phyloP scores from a whole-genome alignment of 148 eudicot species.

The Silene uniflora region DNA sequence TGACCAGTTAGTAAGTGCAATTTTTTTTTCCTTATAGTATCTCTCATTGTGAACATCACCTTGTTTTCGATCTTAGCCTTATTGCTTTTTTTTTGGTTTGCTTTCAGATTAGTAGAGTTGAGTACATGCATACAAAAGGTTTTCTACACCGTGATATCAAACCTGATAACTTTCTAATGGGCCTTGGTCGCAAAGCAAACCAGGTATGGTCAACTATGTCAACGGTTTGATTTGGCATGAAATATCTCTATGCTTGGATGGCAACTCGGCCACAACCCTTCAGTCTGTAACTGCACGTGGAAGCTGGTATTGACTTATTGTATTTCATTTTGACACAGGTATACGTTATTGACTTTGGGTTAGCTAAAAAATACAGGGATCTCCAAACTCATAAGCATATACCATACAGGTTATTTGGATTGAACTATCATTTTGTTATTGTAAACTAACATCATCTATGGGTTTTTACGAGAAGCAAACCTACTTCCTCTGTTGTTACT shows the following conservation, averaged over 20 bases:
- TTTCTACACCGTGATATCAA: constrained; percentile 95
- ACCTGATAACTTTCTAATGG: constrained; percentile 89
- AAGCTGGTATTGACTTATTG: neutral
- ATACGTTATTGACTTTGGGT: constrained; percentile 80
- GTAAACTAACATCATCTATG: neutral
- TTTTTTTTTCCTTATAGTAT: too few relatives aligned
- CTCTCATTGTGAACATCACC: neutral
- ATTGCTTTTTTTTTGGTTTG: constrained; percentile 1
- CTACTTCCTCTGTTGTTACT: neutral
- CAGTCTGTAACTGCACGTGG: too few relatives aligned
- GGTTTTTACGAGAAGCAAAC: too few relatives aligned
- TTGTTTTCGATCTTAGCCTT: constrained; percentile 2
- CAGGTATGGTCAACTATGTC: constrained; percentile 40
- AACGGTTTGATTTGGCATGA: neutral
- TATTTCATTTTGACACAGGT: constrained; percentile 44
- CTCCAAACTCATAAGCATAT: constrained; percentile 96
- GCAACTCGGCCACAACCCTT: too few relatives aligned
- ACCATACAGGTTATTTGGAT: constrained; percentile 67
- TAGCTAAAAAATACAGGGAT: constrained; percentile 92
- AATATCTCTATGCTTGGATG: too few relatives aligned
- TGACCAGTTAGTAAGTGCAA: constrained; percentile 66
- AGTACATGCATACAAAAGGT: constrained; percentile 80
- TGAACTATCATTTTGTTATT: neutral
- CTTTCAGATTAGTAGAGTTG: constrained; percentile 71
- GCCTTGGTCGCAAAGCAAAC: constrained; percentile 83